Percentiles rank a stretch among this genome's conserved stretches.
These are phyloP conservation scores for Clathrus columnatus DNA, from an alignment of 768 basidiomycete species.

Conservation along the genomic window DNA sequence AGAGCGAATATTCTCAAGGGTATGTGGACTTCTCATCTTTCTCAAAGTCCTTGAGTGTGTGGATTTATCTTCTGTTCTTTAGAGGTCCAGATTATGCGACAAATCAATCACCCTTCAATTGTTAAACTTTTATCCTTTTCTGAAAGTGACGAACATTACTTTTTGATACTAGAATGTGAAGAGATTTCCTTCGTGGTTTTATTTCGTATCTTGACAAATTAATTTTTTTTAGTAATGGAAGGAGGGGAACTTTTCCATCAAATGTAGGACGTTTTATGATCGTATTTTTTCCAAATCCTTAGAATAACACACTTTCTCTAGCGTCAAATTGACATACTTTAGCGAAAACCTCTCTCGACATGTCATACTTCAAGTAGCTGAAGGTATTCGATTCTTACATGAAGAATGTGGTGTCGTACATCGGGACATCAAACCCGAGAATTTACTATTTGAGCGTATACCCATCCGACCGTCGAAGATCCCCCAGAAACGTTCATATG, in stretches of 20 bases:
- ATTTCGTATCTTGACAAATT: conserved; percentile 3
- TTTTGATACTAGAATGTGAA: conserved; percentile 84
- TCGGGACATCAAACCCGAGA: conserved; percentile 98
- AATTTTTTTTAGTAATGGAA: conserved; percentile 66
- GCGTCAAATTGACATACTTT: conserved; percentile 96
- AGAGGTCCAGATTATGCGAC: conserved; percentile 99
- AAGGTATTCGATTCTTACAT: conserved; percentile 91
- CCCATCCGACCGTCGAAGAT: conserved; percentile 81
- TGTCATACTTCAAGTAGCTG: conserved; percentile 91
- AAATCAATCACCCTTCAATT: conserved; percentile 83
- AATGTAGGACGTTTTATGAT: conserved; percentile 33
- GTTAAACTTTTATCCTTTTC: conserved; percentile 88
- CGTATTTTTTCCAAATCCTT: neutral
- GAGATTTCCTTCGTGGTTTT: conserved; percentile 12
- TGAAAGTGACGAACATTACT: conserved; percentile 90
- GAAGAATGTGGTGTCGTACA: conserved; percentile 98
- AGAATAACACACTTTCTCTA: conserved; percentile 3
- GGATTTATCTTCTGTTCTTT: conserved; percentile 7
- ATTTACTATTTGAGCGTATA: conserved; percentile 88
- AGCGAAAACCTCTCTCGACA: conserved; percentile 95
- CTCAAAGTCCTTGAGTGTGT: neutral
- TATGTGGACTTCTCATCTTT: conserved; percentile 19
- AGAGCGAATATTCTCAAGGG: conserved; percentile 97
- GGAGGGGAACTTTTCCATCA: conserved; percentile 98
- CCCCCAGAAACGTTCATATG: conserved; percentile 74